These are phyloP conservation scores for Penicillium diatomitis DNA, from an alignment of 495 filamentous ascomycete genomes.

Conservation along the genomic window DNA sequence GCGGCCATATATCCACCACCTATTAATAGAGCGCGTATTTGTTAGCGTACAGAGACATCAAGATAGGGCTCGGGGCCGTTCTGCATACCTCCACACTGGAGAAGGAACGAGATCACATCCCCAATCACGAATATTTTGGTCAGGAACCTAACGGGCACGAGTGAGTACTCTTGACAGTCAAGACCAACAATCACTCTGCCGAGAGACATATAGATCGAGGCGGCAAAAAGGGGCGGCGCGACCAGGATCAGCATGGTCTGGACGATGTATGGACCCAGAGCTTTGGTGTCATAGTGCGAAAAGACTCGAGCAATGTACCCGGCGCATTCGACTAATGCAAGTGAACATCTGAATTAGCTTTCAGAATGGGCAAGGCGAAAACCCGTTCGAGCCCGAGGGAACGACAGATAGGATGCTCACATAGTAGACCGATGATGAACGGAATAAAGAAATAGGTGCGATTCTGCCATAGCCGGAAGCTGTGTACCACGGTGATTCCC, in stretches of 20 bases:
- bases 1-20: slow-evolving; percentile 20
- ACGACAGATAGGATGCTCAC: slow-evolving; percentile 2
- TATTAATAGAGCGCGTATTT: slow-evolving; percentile 1
- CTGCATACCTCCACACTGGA: slow-evolving; percentile 14
- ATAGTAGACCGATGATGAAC: slow-evolving; percentile 19
- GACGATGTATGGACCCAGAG: slow-evolving; percentile 20
- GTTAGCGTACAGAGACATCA: not conserved
- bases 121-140: slow-evolving; percentile 22
- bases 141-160: slow-evolving; percentile 8
- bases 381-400: not conserved
- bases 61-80: not conserved
- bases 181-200: slow-evolving; percentile 35
- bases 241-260: slow-evolving; percentile 26
- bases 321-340: slow-evolving; percentile 13
- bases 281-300: slow-evolving; percentile 13
- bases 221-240: slow-evolving; percentile 37
- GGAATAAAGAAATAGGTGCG: slow-evolving; percentile 14
- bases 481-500: slow-evolving; percentile 34
- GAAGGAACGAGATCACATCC: slow-evolving; percentile 18
- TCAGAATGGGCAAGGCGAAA: not conserved
- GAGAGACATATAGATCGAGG: slow-evolving; percentile 51
- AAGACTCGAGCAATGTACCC: slow-evolving; percentile 17
- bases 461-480: slow-evolving; percentile 10
- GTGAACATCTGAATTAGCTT: not conserved
- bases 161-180: slow-evolving; percentile 23